Conservation (phyloP, 2,329 filamentous ascomycete species). For the Aciculosporium take region DNA sequence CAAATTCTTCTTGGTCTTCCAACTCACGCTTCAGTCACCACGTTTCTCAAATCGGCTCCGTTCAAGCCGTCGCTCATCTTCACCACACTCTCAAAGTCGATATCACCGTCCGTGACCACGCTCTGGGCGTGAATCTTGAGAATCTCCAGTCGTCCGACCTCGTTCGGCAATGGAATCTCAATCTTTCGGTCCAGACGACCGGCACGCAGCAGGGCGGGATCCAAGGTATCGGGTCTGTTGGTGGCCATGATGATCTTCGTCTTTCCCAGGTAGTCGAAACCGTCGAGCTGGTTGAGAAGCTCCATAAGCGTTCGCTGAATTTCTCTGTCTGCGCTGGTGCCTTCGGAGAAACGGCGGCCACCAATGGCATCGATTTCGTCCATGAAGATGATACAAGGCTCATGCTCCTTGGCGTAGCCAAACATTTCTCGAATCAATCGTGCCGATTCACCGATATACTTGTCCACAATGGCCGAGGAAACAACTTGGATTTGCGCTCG, state of each 20-base stretch:
- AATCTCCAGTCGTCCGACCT: constrained; percentile 91
- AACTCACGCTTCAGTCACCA: constrained; percentile 93
- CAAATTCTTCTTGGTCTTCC: constrained; percentile 11
- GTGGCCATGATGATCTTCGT: constrained; percentile 99
- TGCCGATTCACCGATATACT: constrained; percentile 97
- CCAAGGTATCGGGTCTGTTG: constrained; percentile 90
- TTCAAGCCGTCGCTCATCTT: constrained; percentile 99
- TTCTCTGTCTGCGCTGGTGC: constrained; percentile 92
- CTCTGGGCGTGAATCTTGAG: constrained; percentile 89
- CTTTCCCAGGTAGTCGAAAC: constrained; percentile 98
- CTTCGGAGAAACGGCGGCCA: constrained; percentile 89
- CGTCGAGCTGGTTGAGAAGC: constrained; percentile 92
- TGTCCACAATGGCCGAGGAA: constrained; percentile 97
- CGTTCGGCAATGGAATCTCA: constrained; percentile 92
- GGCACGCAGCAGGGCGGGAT: constrained; percentile 81
- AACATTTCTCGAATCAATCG: constrained; percentile 98
- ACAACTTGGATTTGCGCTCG: constrained; percentile 49
- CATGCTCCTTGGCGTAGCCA: constrained; percentile 97
- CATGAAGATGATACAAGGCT: constrained; percentile 99
- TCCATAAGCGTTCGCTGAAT: constrained; percentile 99
- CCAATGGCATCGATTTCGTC: constrained; percentile 99
- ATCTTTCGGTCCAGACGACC: constrained; percentile 94
- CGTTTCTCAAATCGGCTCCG: constrained; percentile 91
- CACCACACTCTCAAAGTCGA: constrained; percentile 97
- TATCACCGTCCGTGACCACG: constrained; percentile 81